Base-by-base conservation (phyloP, 2,329 filamentous ascomycete species). In the Rutstroemia sp. region DNA sequence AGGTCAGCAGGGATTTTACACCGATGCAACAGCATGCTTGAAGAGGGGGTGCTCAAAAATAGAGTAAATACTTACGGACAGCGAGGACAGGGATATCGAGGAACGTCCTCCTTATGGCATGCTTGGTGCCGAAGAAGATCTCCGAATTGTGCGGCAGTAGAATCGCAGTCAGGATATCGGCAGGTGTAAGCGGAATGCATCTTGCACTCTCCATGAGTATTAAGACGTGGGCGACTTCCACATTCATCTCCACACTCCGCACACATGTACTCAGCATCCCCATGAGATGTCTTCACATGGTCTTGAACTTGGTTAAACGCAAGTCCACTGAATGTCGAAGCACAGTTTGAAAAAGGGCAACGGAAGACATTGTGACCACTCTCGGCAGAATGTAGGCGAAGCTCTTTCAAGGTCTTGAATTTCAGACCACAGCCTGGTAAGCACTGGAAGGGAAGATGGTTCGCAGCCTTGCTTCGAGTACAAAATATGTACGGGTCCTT, bases 151-250 rank as follows among this genome's bases (percentile, higher is more conserved):
- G 23, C 19, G 2, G 44, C 6, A 1, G 21, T 21, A 7, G 51
- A 30, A 2, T 21, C 23, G 16, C 51, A 54, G 14, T 48, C 10
- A n/a, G 51, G 44, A 46, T 54, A 54, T 41, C 3, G 34, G 17
- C 51, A 54, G 6, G 8, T 2, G 12, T 34, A 54, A 2, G 34
- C 44, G n/a, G n/a, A n/a, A n/a, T n/a, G n/a, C n/a, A n/a, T n/a
- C n/a, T n/a, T n/a, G n/a, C n/a, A n/a, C n/a, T n/a, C n/a, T n/a
- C n/a, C n/a, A n/a, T n/a, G n/a, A n/a, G n/a, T 0, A 14, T 54
- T n/a, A 5, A 54, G 44, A 0, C 3, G 0, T 0, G 0, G 0
- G 9, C 2, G 17, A 41, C 2, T 3, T 1, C 5, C 0, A 3
- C 14, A n/a, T 8, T 4, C 1, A 2, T 9, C n/a, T 12, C 3